Evolutionary conservation across 306 rosid genomes (phyloP), one percentile per base, ranked within the genome.

Genomic region (Phaseolus lunatus): DNA sequence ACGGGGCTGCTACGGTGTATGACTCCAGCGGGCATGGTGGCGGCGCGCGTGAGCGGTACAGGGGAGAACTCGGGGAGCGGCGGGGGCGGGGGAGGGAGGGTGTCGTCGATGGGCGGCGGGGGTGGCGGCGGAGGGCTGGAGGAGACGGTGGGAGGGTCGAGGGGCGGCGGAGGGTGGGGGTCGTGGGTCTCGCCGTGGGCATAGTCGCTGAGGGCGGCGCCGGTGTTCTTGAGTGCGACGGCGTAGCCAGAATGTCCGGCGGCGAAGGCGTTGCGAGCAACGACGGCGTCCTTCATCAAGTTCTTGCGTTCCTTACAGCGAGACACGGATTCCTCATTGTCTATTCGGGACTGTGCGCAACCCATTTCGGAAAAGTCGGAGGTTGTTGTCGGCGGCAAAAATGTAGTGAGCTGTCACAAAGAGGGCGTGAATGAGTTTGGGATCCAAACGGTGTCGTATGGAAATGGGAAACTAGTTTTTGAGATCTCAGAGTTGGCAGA

Each of bases 121-220:
- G 94, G 96, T 0, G 86, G 88, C 1, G 92, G 97, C 5, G 85
- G 94, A 1, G 94, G 92, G 14, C 82, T 85, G 84, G 95, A 7
- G 85, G 94, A 0, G 94, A 81, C 81, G 85, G 95, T 8, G 80
- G 87, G 0, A 83, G 88, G 0, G 85, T 86, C 2, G 24, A 35
- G 45, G 2, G 92, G 96, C 7, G 83, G 93, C 5, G 84, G 91
- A 0, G 96, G 81, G 19, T 69, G 89, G 58, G 44, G 87, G 9
- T 84, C 78, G 65, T 87, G 83, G 23, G 90, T 81, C 63, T 93
- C 98, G 3, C 98, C 98, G 22, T 80, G 96, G 58, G 85, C 93
- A 64, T 88, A 93, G 53, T 93, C 98, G 33, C 90, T 88, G 24
- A 93, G 79, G 7, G 98, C 98, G 65, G 98, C 96, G 29, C 98